Base-by-base conservation (phyloP, 2,329 filamentous ascomycete genomes). In the Sporothrix phasma region DNA sequence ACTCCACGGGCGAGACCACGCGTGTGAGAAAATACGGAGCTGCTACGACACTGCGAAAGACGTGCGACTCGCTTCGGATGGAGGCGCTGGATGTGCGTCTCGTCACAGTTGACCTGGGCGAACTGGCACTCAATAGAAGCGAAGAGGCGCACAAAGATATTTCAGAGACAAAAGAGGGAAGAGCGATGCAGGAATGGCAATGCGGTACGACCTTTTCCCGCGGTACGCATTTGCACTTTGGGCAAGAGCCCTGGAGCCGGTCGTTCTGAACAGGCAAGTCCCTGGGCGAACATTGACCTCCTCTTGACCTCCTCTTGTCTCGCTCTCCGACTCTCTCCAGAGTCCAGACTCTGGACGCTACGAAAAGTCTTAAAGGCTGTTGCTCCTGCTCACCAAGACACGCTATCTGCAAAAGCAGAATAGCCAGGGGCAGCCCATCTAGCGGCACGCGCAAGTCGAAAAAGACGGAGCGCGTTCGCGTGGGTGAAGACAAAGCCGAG, bases 131-230 rank as follows among this genome's bases (percentile, higher is more conserved):
- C 26, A 26, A 29, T 26, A 29, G 53, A 26, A 58, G 31, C 31
- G 51, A 54, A n/a, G 19, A 54, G 51, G 51, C 51, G 51, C 51
- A n/a, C n/a, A n/a, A n/a, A n/a, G n/a, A n/a, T 22, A 54, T 31
- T 19, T 15, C 51, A 37, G 51, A 54, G 31, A 34, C 47, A 34
- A 19, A 39, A 39, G 7, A 6, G 29, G 51, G 22, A 54, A 34
- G 49, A 19, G 49, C 8, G 31, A 37, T 19, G 31, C 5, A 15
- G 2, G 11, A 10, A 10, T n/a, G 34, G 19, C 24, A 24, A 26
- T 26, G 34, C 15, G 31, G 22, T 54, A 54, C 34, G 34, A 15
- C 34, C 10, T 37, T 11, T 37, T 37, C 13, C n/a, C n/a, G n/a
- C n/a, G 11, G 13, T 19, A 7, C 19, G n/a, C 31, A 31, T 43